phyloP scores from a whole-genome alignment of 2,329 filamentous ascomycete genomes.

The Ascochyta rabiei region DNA sequence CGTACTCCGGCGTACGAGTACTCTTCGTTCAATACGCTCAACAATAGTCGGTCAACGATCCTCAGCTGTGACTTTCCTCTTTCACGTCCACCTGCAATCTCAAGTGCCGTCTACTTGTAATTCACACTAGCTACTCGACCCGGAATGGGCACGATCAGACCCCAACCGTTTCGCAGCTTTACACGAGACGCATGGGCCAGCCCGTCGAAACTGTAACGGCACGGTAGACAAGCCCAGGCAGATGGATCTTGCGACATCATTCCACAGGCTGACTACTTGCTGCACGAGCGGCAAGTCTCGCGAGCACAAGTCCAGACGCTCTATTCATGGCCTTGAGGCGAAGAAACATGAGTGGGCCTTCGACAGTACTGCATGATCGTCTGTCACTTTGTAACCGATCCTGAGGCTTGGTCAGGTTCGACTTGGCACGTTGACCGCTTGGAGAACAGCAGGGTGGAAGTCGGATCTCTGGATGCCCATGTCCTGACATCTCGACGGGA shows the following conservation, averaged over 20 bases:
- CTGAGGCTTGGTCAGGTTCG: constrained; percentile 11
- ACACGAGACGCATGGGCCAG: constrained; percentile 11
- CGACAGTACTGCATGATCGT: constrained; percentile 4
- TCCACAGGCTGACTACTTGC: not conserved
- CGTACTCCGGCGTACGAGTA: constrained; percentile 5
- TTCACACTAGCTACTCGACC: not conserved
- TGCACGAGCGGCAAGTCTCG: constrained; percentile 2
- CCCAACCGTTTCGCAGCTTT: constrained; percentile 8
- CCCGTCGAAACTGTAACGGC: constrained; percentile 2
- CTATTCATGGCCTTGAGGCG: not conserved
- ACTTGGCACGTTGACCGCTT: not conserved
- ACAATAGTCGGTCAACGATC: constrained; percentile 3
- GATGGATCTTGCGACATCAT: constrained; percentile 2
- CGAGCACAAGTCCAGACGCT: constrained; percentile 2
- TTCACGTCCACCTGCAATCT: not conserved
- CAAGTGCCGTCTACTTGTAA: not conserved
- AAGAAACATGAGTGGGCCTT: not conserved
- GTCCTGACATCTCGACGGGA: not conserved
- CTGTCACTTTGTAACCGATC: not conserved
- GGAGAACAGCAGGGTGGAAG: not conserved
- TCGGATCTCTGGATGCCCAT: not conserved
- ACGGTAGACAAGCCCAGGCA: constrained; percentile 1
- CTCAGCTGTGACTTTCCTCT: not conserved
- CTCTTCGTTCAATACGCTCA: constrained; percentile 2
- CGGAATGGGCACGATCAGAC: not conserved